These are phyloP conservation scores for Terana coerulea DNA, from an alignment of 768 basidiomycete species.

Conservation along the genomic window DNA sequence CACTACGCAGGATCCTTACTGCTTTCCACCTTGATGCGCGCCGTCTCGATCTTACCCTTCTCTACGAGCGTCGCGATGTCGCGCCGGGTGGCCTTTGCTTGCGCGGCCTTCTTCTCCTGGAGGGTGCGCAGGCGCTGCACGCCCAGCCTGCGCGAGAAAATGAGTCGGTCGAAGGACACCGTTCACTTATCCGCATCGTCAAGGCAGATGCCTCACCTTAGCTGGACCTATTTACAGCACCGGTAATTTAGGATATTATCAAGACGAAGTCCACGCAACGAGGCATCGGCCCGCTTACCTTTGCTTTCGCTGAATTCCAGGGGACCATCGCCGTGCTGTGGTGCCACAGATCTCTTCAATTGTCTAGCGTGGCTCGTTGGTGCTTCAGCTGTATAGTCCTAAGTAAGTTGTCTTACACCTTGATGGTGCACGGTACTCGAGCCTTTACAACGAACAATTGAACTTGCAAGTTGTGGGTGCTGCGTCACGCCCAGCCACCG, in stretches of 20 bases:
- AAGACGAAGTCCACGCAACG: not conserved
- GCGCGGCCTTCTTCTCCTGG: conserved; percentile 90
- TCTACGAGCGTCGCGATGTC: conserved; percentile 82
- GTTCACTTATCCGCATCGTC: not conserved
- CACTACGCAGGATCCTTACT: conserved; percentile 42
- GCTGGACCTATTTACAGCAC: conserved; percentile 37
- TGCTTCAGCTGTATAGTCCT: too few species aligned
- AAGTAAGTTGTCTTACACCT: too few species aligned
- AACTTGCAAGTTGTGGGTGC: too few species aligned
- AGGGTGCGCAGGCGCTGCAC: conserved; percentile 82
- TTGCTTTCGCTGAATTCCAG: conserved; percentile 64
- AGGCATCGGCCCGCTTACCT: conserved; percentile 31
- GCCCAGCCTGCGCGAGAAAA: conserved; percentile 51
- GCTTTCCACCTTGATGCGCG: conserved; percentile 81
- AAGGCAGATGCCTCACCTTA: conserved; percentile 32
- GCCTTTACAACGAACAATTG: too few species aligned
- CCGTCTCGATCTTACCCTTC: conserved; percentile 78
- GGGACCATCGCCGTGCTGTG: too few species aligned
- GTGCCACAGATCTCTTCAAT: too few species aligned
- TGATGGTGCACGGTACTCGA: too few species aligned
- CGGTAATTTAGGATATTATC: not conserved
- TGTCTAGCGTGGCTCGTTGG: too few species aligned
- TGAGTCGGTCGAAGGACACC: not conserved
- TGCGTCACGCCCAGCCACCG: too few species aligned
- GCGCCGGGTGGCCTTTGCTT: conserved; percentile 67